A percentile compares a stretch with the other conserved stretches of the same genome.
Conservation (phyloP, 108 stramenopile genomes). For the Nitzschia sp. region DNA sequence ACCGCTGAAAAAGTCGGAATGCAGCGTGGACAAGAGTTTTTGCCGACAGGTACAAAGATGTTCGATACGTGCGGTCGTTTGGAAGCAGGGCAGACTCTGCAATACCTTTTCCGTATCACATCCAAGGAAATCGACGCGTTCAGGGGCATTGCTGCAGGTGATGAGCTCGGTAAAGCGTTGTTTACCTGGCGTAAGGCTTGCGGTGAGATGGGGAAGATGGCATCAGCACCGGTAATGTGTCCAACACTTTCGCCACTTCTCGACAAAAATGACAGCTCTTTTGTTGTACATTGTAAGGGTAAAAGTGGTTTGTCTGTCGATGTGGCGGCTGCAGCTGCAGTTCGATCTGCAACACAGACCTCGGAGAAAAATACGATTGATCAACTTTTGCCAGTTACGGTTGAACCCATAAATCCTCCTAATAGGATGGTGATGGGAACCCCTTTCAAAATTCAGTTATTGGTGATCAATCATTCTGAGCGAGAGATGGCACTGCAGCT, state of each 20-base stretch:
- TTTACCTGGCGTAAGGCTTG: constrained; percentile 76
- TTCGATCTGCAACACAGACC: constrained; percentile 24
- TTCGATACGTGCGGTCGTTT: constrained; percentile 64
- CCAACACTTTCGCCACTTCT: constrained; percentile 34
- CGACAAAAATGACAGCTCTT: constrained; percentile 39
- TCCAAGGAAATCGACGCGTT: constrained; percentile 33
- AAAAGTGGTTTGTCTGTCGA: constrained; percentile 63
- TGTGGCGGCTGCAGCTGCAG: constrained; percentile 68
- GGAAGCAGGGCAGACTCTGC: constrained; percentile 57
- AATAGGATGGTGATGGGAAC: constrained; percentile 42
- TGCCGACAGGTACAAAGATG: constrained; percentile 21
- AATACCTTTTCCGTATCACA: constrained; percentile 70
- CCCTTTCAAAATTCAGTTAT: constrained; percentile 54
- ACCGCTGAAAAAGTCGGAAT: constrained; percentile 41
- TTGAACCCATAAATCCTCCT: constrained; percentile 84
- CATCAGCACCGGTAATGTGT: constrained; percentile 53
- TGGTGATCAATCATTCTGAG: constrained; percentile 79
- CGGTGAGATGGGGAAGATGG: constrained; percentile 74
- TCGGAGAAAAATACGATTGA: constrained; percentile 37
- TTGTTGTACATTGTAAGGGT: constrained; percentile 69
- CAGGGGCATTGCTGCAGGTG: constrained; percentile 72
- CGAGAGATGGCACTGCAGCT: constrained; percentile 68
- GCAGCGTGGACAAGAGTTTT: not conserved
- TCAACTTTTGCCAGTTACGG: constrained; percentile 68
- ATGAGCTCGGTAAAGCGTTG: constrained; percentile 71